A percentile compares a stretch with the other conserved stretches of the same genome.
Evolutionary conservation across 441 rosid species (phyloP).

Genomic region (Bruguiera hainesii): DNA sequence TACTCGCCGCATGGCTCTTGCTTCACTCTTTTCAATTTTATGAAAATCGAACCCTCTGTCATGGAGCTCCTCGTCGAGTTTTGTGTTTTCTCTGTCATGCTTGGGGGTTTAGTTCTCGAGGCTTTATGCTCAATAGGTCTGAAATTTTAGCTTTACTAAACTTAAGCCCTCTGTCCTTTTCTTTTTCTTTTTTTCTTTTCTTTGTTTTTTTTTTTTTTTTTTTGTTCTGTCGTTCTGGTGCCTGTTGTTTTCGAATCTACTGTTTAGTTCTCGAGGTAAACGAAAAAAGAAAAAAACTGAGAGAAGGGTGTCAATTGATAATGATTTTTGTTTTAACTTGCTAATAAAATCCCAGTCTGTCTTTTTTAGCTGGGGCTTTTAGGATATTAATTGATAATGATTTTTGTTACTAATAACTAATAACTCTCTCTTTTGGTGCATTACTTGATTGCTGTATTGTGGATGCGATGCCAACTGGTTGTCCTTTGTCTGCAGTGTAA

Average conservation of each 20-base stretch:
- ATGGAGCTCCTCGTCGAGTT: not conserved
- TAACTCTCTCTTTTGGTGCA: constrained; percentile 10
- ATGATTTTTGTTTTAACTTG: not conserved
- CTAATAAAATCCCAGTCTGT: not conserved
- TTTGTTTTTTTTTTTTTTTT: not conserved
- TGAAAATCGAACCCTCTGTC: not conserved
- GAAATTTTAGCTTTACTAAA: constrained; percentile 6
- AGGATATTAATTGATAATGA: not conserved
- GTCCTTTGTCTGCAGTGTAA: constrained; percentile 59
- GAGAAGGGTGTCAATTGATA: too few relatives aligned
- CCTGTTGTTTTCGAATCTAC: too few relatives aligned
- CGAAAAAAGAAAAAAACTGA: too few relatives aligned
- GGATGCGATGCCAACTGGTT: constrained; percentile 25
- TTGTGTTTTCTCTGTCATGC: not conserved
- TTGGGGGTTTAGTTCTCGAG: not conserved
- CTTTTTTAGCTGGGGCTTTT: too few relatives aligned
- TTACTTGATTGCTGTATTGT: constrained; percentile 29
- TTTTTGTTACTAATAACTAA: constrained; percentile 13
- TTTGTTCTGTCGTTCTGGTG: not conserved
- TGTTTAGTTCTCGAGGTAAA: not conserved
- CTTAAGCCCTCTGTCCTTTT: not conserved
- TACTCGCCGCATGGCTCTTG: too few relatives aligned
- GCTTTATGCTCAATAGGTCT: constrained; percentile 1
- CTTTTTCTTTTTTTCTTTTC: not conserved
- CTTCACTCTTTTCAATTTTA: not conserved